Percentiles rank a stretch among this genome's conserved stretches.
phyloP scores from a whole-genome alignment of 2,329 filamentous ascomycete species.

The Sporothrix pallida region DNA sequence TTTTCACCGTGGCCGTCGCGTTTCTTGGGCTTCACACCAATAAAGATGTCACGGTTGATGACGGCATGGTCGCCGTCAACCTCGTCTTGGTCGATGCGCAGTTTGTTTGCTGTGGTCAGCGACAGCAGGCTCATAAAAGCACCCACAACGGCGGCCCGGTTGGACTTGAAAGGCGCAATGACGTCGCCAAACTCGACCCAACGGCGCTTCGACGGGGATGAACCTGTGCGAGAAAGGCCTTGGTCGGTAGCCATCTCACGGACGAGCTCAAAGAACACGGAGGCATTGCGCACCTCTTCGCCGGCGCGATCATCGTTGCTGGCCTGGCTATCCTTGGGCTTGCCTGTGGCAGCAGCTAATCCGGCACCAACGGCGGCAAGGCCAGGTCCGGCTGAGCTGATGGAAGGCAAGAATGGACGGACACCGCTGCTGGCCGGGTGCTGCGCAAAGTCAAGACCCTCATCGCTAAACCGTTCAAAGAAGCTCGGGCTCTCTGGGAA shows the following conservation, averaged over 20 bases:
- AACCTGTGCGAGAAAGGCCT: constrained; percentile 7
- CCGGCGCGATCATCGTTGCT: constrained; percentile 7
- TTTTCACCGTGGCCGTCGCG: background rate
- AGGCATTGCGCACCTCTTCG: constrained; percentile 33
- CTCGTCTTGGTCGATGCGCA: constrained; percentile 34
- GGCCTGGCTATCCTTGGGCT: background rate
- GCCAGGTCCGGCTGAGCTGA: constrained; percentile 1
- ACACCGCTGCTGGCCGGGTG: background rate
- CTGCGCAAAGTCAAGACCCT: constrained; percentile 28
- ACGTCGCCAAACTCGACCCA: constrained; percentile 37
- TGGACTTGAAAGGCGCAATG: constrained; percentile 27
- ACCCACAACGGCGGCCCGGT: constrained; percentile 35
- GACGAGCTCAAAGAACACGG: constrained; percentile 27
- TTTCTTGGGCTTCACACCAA: constrained; percentile 32
- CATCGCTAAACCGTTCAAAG: constrained; percentile 38
- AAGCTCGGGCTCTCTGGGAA: constrained; percentile 36
- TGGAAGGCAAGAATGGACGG: background rate
- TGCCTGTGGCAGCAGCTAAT: background rate
- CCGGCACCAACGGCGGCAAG: background rate
- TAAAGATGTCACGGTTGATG: constrained; percentile 35
- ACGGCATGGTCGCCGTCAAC: background rate
- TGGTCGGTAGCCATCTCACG: constrained; percentile 23
- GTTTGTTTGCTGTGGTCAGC: constrained; percentile 33
- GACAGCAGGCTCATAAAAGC: constrained; percentile 39
- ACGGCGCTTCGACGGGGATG: background rate